Percentiles rank a stretch among this genome's conserved stretches.
phyloP scores from a whole-genome alignment of 768 basidiomycete genomes.

The Crepidotus variabilis region DNA sequence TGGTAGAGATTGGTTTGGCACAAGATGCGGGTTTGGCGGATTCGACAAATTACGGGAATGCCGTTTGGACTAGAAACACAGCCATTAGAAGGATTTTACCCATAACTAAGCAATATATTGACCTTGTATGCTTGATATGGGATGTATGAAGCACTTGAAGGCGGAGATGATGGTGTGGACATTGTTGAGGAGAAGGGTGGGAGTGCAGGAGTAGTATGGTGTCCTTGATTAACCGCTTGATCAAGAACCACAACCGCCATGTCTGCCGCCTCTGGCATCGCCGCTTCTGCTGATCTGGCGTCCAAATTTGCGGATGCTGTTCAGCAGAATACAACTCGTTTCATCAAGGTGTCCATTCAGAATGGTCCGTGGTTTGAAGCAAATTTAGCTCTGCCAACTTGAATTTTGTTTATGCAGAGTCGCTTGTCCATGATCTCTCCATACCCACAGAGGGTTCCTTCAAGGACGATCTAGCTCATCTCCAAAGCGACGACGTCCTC shows the following conservation, averaged over 20 bases:
- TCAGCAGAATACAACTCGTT: slow-evolving; percentile 49
- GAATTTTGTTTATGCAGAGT: slow-evolving; percentile 42
- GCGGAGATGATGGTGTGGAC: slow-evolving; percentile 25
- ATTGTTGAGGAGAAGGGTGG: slow-evolving; percentile 15
- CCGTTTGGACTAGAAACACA: slow-evolving; percentile 37
- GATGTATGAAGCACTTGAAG: slow-evolving; percentile 24
- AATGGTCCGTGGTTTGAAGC: slow-evolving; percentile 50
- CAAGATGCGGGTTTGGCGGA: slow-evolving; percentile 18
- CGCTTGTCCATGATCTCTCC: slow-evolving; percentile 57
- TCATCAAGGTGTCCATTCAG: slow-evolving; percentile 73
- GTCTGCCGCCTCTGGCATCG: slow-evolving; percentile 75
- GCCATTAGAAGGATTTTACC: slow-evolving; percentile 7
- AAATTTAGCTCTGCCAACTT: slow-evolving; percentile 13
- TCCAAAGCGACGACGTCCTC: slow-evolving; percentile 49
- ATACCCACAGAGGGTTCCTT: slow-evolving; percentile 49
- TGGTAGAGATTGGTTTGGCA: slow-evolving; percentile 24
- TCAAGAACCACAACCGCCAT: slow-evolving; percentile 47
- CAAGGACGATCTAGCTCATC: slow-evolving; percentile 53
- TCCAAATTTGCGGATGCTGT: slow-evolving; percentile 57
- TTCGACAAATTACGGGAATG: slow-evolving; percentile 37
- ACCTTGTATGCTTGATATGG: slow-evolving; percentile 55
- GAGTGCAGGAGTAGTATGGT: not conserved
- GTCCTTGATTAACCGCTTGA: slow-evolving; percentile 5
- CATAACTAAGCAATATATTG: slow-evolving; percentile 11
- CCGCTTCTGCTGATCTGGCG: slow-evolving; percentile 53